Conservation (phyloP, 345 rosid genomes). For the Fremontodendron californicum region DNA sequence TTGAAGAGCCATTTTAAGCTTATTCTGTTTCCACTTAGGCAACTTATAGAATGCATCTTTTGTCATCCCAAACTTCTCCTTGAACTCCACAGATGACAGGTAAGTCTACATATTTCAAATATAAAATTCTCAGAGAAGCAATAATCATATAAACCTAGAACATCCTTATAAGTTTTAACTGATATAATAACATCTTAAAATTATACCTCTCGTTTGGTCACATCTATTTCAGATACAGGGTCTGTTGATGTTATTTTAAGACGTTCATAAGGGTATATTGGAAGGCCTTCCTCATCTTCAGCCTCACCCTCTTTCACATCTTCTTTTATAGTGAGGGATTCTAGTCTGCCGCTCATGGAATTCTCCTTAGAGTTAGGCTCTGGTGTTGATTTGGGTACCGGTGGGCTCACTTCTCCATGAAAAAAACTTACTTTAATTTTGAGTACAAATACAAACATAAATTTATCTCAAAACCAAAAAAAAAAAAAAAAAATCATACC, state of each 20-base stretch:
- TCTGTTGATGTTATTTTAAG: slow-evolving; percentile 62
- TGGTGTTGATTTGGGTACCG: slow-evolving; percentile 44
- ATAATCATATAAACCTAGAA: neutral
- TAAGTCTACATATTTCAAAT: slow-evolving; percentile 55
- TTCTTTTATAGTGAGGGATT: slow-evolving; percentile 80
- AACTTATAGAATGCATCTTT: slow-evolving; percentile 76
- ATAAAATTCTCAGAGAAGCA: slow-evolving; percentile 5
- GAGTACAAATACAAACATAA: neutral
- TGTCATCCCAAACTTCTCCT: slow-evolving; percentile 86
- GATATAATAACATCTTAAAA: neutral
- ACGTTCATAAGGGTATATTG: slow-evolving; percentile 72
- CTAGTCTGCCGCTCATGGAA: slow-evolving; percentile 64
- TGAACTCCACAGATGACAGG: slow-evolving; percentile 64
- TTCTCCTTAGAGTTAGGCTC: slow-evolving; percentile 63
- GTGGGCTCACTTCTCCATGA: slow-evolving; percentile 48
- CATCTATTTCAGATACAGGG: slow-evolving; percentile 77
- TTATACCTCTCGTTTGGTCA: slow-evolving; percentile 90
- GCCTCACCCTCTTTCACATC: slow-evolving; percentile 87
- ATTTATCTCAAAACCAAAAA: neutral
- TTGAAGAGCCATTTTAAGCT: slow-evolving; percentile 81
- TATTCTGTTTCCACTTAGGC: slow-evolving; percentile 99
- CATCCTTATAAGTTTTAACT: neutral
- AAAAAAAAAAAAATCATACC: slow-evolving; percentile 35
- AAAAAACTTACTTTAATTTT: slow-evolving; percentile 17
- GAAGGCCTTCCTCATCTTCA: slow-evolving; percentile 92